phyloP scores from a whole-genome alignment of 345 rosid genomes.

The Odontarrhena argentea region DNA sequence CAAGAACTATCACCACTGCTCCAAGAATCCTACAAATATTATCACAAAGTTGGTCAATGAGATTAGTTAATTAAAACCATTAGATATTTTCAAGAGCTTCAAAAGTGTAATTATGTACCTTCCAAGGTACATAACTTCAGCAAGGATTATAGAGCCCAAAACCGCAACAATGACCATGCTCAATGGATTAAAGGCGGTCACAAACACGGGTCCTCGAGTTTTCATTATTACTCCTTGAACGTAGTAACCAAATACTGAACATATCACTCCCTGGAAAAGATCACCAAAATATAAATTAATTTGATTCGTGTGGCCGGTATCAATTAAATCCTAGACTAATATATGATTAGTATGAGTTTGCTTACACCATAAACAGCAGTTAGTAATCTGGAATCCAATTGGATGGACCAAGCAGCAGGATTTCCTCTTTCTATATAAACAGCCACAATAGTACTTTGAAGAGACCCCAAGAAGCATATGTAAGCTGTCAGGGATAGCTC shows the following conservation, averaged over 20 bases:
- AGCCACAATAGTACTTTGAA: conserved; percentile 61
- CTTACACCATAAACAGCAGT: conserved; percentile 78
- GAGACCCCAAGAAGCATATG: conserved; percentile 70
- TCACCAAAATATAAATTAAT: background rate
- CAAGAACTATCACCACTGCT: conserved; percentile 61
- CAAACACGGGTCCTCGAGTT: conserved; percentile 66
- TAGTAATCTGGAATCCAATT: conserved; percentile 54
- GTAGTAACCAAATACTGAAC: conserved; percentile 57
- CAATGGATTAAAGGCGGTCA: conserved; percentile 66
- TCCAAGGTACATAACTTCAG: conserved; percentile 53
- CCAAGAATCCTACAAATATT: conserved; percentile 55
- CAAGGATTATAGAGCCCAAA: conserved; percentile 56
- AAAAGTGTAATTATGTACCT: conserved; percentile 41
- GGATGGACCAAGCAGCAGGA: conserved; percentile 58
- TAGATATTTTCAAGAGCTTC: conserved; percentile 14
- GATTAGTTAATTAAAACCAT: background rate
- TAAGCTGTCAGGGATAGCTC: conserved; percentile 80
- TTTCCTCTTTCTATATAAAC: conserved; percentile 54
- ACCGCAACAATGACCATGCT: conserved; percentile 64
- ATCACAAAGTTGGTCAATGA: background rate
- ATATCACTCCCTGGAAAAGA: conserved; percentile 58
- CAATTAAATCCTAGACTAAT: background rate
- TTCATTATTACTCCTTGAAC: conserved; percentile 61
- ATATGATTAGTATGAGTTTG: background rate
- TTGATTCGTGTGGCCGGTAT: background rate